These are phyloP conservation scores for Didymella pinodella DNA, from an alignment of 2,329 filamentous ascomycete genomes.

Conservation along the genomic window DNA sequence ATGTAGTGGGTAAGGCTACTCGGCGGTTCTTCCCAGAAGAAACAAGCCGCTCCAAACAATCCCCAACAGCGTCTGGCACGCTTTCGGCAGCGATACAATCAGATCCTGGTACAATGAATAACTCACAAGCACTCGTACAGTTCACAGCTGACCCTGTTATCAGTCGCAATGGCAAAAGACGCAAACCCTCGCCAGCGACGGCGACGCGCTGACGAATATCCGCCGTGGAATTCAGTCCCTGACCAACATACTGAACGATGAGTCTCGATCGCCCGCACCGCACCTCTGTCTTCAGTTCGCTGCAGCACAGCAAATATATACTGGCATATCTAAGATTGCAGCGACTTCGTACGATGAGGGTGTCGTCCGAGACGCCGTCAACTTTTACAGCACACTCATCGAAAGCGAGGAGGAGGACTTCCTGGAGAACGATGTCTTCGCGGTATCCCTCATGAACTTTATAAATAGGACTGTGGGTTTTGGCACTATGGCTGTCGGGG, in stretches of 20 bases:
- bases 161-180: conserved; percentile 69
- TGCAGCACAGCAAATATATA: conserved; percentile 85
- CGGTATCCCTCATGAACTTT: conserved; percentile 85
- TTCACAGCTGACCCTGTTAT: conserved; percentile 22
- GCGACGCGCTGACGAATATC: conserved; percentile 59
- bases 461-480: conserved; percentile 79
- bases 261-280: conserved; percentile 84
- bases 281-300: conserved; percentile 92
- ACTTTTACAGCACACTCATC: conserved; percentile 88
- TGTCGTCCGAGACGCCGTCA: conserved; percentile 83
- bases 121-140: background rate
- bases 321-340: conserved; percentile 87
- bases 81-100: conserved; percentile 68
- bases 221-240: conserved; percentile 64
- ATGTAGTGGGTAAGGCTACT: conserved; percentile 68
- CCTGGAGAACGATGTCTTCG: conserved; percentile 84
- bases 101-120: conserved; percentile 57
- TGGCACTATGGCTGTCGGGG: conserved; percentile 75
- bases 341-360: conserved; percentile 83
- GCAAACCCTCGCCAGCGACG: conserved; percentile 60
- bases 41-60: conserved; percentile 60
- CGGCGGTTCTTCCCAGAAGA: conserved; percentile 62
- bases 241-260: conserved; percentile 79
- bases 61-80: conserved; percentile 67
- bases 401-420: conserved; percentile 98